Evolutionary conservation across 495 filamentous ascomycete genomes (phyloP).

Genomic region (Hypoxylon rickii): DNA sequence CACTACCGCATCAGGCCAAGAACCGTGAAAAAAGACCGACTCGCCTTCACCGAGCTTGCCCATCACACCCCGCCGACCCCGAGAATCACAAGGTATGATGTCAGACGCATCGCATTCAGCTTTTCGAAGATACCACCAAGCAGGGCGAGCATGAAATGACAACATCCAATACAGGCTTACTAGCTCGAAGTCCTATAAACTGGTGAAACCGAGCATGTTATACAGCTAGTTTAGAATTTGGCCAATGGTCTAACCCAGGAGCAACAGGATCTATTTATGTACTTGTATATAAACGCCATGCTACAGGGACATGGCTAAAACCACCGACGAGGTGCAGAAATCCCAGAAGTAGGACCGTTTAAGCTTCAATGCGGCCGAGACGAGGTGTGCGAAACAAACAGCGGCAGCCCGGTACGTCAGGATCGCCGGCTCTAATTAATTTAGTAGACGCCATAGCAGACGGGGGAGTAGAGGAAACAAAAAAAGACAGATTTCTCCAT

Average conservation of each 20-base stretch:
- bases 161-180: too few relatives aligned
- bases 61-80: not conserved
- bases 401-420: conserved; percentile 21
- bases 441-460: too few relatives aligned
- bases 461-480: not conserved
- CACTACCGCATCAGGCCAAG: not conserved
- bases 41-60: conserved; percentile 13
- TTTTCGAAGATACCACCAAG: not conserved
- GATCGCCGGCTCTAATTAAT: conserved; percentile 22
- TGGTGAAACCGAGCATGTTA: too few relatives aligned
- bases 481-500: not conserved
- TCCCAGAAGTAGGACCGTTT: not conserved
- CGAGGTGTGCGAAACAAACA: conserved; percentile 33
- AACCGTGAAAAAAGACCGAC: not conserved
- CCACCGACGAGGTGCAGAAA: conserved; percentile 9
- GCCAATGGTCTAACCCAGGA: conserved; percentile 5
- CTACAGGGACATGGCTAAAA: conserved; percentile 8
- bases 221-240: too few relatives aligned
- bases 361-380: conserved; percentile 17
- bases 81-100: conserved; percentile 11
- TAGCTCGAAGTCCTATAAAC: too few relatives aligned
- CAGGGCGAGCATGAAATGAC: not conserved
- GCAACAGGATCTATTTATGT: conserved; percentile 10
- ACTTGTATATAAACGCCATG: conserved; percentile 1
- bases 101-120: not conserved